Evolutionary conservation across 345 rosid species (phyloP), one percentile per base, ranked within the genome.

Genomic region (Alliaria petiolata): DNA sequence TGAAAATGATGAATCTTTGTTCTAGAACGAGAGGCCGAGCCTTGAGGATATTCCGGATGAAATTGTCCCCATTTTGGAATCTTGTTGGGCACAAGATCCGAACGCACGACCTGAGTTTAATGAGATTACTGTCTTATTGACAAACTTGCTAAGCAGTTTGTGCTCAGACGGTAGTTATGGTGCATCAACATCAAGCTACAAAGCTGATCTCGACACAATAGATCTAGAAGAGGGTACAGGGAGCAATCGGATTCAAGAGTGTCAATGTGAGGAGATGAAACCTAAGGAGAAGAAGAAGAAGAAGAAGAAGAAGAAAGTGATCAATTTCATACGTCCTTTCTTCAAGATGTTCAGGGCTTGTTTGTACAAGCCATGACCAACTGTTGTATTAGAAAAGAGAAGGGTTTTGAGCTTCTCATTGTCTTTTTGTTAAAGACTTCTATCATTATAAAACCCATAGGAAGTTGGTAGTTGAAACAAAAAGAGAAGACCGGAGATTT

Each of bases 71-170:
- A 77, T 89, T 34, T 42, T 89, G 60, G 70, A 78, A 72, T 79
- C 85, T 15, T 87, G 90, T 47, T 89, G 92, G 92, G 81, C 74
- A 40, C 62, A 59, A 26, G 86, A 89, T 52, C 77, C 92, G 4
- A 68, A 60, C 0, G 10, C 16, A 14, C 87, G 96, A 1, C 92
- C 86, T 0, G 89, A 85, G 64, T 89, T 89, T 19, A 31, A 39
- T 4, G 87, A 85, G 69, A 83, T 87, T 2, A 76, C 70, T 4
- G 60, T 33, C 7, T 36, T 59, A 61, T 74, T 86, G 3, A 17
- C 15, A n/a, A 60, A 65, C 35, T 64, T 70, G 74, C 53, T 79
- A 9, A 31, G 46, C 6, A 70, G 35, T 3, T 35, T 71, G 4
- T 25, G 77, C 53, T 12, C 79, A 45, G 34, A 16, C 7, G 25